Evolutionary conservation across 129 eudicot genomes (phyloP).

Genomic region (Lactuca sativa): DNA sequence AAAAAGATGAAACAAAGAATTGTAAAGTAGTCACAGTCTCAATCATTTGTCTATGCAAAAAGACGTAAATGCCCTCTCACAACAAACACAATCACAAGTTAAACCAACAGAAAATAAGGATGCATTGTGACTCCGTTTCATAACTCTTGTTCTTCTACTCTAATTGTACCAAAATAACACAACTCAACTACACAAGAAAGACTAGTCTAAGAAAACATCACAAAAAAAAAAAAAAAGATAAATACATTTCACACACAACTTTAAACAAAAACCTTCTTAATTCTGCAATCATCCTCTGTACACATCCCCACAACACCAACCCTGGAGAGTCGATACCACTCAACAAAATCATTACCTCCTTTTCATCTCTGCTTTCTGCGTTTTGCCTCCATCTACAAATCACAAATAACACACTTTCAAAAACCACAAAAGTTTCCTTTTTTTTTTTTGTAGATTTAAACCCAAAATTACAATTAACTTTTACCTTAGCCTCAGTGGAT

Average conservation of each 20-base stretch:
- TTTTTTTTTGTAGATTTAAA: neutral
- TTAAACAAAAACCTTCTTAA: slow-evolving; percentile 24
- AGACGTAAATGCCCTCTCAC: neutral
- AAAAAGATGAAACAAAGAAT: too few species aligned
- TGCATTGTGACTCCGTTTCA: slow-evolving; percentile 5
- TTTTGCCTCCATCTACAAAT: slow-evolving; percentile 29
- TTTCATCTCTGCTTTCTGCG: slow-evolving; percentile 28
- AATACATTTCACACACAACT: slow-evolving; percentile 23
- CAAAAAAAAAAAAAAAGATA: slow-evolving; percentile 5
- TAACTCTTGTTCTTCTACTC: slow-evolving; percentile 14
- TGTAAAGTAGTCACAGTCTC: too few species aligned
- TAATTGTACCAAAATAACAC: slow-evolving; percentile 4
- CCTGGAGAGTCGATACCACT: slow-evolving; percentile 11
- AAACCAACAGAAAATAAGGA: neutral
- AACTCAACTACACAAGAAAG: neutral
- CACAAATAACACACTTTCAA: neutral
- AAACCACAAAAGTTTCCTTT: neutral
- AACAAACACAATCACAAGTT: neutral
- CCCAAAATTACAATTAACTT: slow-evolving; percentile 8
- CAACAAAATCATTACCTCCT: slow-evolving; percentile 26
- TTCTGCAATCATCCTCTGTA: slow-evolving; percentile 26
- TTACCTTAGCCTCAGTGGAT: slow-evolving; percentile 59
- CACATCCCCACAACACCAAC: slow-evolving; percentile 22
- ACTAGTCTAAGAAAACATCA: slow-evolving; percentile 23
- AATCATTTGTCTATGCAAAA: neutral